These are phyloP conservation scores for Colletotrichum limetticola DNA, from an alignment of 2,329 filamentous ascomycete genomes.

Conservation along the genomic window DNA sequence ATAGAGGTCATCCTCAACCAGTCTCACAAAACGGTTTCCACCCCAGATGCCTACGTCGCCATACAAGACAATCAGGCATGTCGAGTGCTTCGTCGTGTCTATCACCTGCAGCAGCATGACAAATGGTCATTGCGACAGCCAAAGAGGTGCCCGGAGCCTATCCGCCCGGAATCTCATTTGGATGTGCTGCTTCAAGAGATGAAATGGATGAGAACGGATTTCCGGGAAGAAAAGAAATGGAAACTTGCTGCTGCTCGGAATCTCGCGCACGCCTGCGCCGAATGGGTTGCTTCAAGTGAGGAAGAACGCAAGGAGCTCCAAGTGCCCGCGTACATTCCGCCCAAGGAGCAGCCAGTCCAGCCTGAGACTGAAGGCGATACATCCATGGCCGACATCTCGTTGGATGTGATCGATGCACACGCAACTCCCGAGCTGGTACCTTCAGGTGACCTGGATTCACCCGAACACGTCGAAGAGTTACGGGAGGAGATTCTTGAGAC, in stretches of 20 bases:
- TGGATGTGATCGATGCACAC: conserved; percentile 54
- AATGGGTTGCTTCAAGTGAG: conserved; percentile 76
- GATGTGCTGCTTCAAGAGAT: conserved; percentile 90
- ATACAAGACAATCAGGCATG: conserved; percentile 90
- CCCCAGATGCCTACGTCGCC: conserved; percentile 83
- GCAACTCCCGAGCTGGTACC: conserved; percentile 75
- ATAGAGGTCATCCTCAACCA: conserved; percentile 80
- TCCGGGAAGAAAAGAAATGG: conserved; percentile 93
- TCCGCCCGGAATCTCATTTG: conserved; percentile 80
- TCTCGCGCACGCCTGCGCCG: conserved; percentile 83
- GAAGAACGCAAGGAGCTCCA: conserved; percentile 76
- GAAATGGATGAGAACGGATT: conserved; percentile 99
- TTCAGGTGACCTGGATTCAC: conserved; percentile 70
- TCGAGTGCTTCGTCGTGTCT: conserved; percentile 85
- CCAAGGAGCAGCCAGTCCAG: conserved; percentile 45
- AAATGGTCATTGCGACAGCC: conserved; percentile 94
- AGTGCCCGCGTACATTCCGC: conserved; percentile 66
- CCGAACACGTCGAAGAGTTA: conserved; percentile 53
- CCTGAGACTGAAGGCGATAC: conserved; percentile 45
- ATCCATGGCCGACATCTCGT: conserved; percentile 46
- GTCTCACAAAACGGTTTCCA: conserved; percentile 90
- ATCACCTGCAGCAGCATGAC: conserved; percentile 89
- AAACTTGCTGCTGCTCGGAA: conserved; percentile 84
- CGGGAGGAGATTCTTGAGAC: conserved; percentile 57
- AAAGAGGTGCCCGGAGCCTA: conserved; percentile 84